Base-by-base conservation (phyloP, 164 flowering plant genomes). In the Umbellularia californica region DNA sequence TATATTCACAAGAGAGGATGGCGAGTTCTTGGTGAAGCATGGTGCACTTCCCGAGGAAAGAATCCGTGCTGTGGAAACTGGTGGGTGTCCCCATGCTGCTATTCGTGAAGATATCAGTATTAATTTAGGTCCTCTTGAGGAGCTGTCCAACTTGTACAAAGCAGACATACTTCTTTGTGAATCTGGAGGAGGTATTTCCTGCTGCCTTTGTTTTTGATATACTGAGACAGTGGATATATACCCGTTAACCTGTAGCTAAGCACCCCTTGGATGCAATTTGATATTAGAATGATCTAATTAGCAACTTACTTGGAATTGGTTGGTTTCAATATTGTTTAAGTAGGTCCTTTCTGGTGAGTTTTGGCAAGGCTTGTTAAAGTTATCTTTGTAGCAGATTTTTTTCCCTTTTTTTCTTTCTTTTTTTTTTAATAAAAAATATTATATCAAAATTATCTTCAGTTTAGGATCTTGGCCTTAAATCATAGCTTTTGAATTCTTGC, bases 11-110 rank as follows among this genome's bases (percentile, higher is more conserved):
- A 95, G 90, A 83, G 99, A 95, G 77, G 99, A 95, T 81, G 99
- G 99, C 2, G 98, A 95, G 81, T 95, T 93, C 84, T 81, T 93
- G 83, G 85, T 95, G 79, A 92, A 90, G 83, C 84, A 95, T 80
- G 95, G 94, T 62, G 99, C 98, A 62, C 94, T 93, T 82, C 98
- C 99, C 0, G 95, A 88, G 84, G 98, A 93, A 85, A 90, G 99
- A 79, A 93, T 93, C 70, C 93, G 99, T 69, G 99, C 98, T 72
- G 98, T 95, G 12, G 99, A 95, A 87, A 95, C 99, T 17, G 99
- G 99, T 58, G 99, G 99, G 28, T 95, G 99, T 75, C 99, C 99
- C 6, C 99, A 93, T 88, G 99, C 98, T 65, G 99, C 99, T 12
- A 95, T 95, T 71, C 91, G 98, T 64, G 99, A 95, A 83, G 99